Base-by-base conservation (phyloP, 2,329 filamentous ascomycete genomes). In the Bipolaris sorokiniana region DNA sequence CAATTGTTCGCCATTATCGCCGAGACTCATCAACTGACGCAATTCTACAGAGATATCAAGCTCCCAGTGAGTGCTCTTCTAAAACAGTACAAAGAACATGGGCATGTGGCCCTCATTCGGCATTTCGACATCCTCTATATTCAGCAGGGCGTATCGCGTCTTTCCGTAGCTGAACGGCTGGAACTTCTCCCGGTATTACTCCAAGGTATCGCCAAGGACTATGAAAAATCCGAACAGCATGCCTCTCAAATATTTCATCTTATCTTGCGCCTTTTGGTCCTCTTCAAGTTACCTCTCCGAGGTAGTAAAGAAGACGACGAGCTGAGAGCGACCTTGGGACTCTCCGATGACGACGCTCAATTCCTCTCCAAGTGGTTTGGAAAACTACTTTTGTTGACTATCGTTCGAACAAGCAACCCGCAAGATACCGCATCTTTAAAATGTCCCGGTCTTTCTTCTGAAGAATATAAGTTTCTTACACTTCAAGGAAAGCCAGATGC, bases 51-150 rank as follows among this genome's bases (percentile, higher is more conserved):
- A 59, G 81, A 83, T 7, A 87, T 97, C 62, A 83, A 93, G 51
- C 81, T 99, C 5, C 95, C 95, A 0, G 92, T 98, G 11, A 84
- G 86, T n/a, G 86, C 88, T 15, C 82, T 99, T 16, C 77, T 98
- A 52, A 89, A 92, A 66, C 95, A 98, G 75, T 97, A 96, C 82
- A 96, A 96, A 76, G 86, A 90, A 20, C 86, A 86, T 36, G 82
- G 66, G 18, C 62, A 87, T 37, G 89, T 88, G 11, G 81, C 88
- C 1, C 82, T 97, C 36, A 86, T 99, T 63, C 89, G 91, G 62
- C 91, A 96, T 72, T 90, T 97, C 66, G 93, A 98, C 76, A 80
- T 98, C 38, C 83, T 90, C 16, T 97, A 96, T 72, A 90, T 97
- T 36, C 91, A 96, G 70, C 91, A 96, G 72, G 95, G 94, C 37